A percentile compares a stretch with the other conserved stretches of the same genome.
Conservation (phyloP, 139 green algal species). For the Chlamydomonas sp. region DNA sequence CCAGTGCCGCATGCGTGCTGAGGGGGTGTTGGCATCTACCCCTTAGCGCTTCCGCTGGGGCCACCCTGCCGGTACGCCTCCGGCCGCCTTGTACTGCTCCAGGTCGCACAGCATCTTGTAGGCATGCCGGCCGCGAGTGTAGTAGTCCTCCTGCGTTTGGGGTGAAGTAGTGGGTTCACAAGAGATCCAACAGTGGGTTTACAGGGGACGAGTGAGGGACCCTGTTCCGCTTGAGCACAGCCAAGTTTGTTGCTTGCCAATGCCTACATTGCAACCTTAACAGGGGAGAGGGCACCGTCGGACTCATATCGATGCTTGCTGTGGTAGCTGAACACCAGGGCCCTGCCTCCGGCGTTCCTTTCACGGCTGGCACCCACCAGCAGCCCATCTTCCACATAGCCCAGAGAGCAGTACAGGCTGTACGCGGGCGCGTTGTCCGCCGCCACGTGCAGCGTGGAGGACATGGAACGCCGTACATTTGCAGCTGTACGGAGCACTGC, state of each 20-base stretch:
- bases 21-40: not conserved
- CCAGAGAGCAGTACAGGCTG: conserved; percentile 26
- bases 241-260: no score
- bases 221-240: no score
- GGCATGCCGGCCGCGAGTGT: conserved; percentile 10
- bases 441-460: conserved; percentile 36
- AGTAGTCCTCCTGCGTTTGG: conserved; percentile 17
- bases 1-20: no score
- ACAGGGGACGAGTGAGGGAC: not conserved
- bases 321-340: no score
- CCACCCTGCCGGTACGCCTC: not conserved
- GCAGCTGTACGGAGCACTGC: conserved; percentile 8
- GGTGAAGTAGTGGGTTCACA: no score
- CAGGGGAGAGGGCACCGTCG: no score
- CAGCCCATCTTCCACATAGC: conserved; percentile 9
- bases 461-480: not conserved
- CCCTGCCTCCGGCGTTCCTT: no score
- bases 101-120: conserved; percentile 30
- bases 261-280: no score
- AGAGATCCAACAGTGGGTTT: not conserved
- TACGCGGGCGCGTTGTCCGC: conserved; percentile 20
- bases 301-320: no score
- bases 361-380: not conserved
- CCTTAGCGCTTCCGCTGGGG: not conserved
- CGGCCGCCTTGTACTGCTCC: conserved; percentile 14